Percentiles rank a stretch among this genome's conserved stretches.
phyloP scores from a whole-genome alignment of 208 protist genomes.

The Strigomonas oncopelti region DNA sequence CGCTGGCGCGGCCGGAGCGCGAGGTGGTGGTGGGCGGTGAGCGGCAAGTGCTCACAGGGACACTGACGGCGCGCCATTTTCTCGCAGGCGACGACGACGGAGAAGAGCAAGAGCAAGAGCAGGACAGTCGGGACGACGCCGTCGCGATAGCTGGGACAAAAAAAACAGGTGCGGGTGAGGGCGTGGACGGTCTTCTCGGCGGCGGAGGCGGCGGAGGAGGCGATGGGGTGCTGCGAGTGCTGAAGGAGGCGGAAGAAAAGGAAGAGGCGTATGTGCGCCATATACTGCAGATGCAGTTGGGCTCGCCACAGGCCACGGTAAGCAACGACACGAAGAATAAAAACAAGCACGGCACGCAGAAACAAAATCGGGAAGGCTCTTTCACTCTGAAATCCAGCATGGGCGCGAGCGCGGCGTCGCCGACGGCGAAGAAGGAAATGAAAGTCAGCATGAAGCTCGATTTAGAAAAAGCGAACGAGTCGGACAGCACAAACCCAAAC shows the following conservation, averaged over 20 bases:
- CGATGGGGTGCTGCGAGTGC: not conserved
- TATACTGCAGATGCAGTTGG: not conserved
- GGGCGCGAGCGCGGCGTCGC: no score
- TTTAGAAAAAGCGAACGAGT: not conserved
- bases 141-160: no score
- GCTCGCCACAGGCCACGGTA: no score
- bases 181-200: no score
- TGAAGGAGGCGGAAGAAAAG: not conserved
- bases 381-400: not conserved
- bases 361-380: not conserved
- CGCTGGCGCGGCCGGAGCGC: not conserved
- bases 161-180: no score
- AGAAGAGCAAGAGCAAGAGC: not conserved
- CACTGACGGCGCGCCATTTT: not conserved
- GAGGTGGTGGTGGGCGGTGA: not conserved
- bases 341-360: no score
- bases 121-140: not conserved
- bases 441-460: not conserved
- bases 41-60: not conserved
- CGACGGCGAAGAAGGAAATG: not conserved
- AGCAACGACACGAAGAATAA: no score
- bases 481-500: not conserved
- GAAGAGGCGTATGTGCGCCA: not conserved
- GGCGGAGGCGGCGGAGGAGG: no score
- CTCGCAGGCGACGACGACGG: no score